Percentiles rank a stretch among this genome's conserved stretches.
Evolutionary conservation across 176 grass and related monocot species (phyloP).

Genomic region (Juncus effusus): DNA sequence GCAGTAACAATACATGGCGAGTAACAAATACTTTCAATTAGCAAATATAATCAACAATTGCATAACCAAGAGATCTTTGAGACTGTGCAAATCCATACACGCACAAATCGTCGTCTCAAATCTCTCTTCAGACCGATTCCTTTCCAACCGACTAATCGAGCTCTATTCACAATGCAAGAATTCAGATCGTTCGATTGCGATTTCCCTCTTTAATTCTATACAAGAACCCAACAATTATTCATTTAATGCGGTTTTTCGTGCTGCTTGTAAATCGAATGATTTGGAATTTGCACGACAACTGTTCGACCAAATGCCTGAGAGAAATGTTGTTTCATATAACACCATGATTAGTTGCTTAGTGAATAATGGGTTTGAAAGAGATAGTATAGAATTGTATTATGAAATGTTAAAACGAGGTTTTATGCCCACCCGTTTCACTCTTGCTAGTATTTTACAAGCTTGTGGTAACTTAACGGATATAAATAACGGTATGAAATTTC

Average conservation of each 20-base stretch:
- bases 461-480: slow-evolving; percentile 44
- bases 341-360: slow-evolving; percentile 57
- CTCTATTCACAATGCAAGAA: slow-evolving; percentile 65
- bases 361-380: slow-evolving; percentile 30
- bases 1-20: slow-evolving; percentile 4
- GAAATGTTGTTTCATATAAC: slow-evolving; percentile 68
- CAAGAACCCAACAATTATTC: slow-evolving; percentile 62
- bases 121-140: slow-evolving; percentile 67
- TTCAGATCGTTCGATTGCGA: slow-evolving; percentile 39
- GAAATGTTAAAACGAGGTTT: slow-evolving; percentile 52
- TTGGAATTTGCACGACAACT: slow-evolving; percentile 43
- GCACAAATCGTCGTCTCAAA: slow-evolving; percentile 53
- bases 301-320: slow-evolving; percentile 68
- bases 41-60: slow-evolving; percentile 30
- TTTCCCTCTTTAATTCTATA: slow-evolving; percentile 40
- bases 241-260: slow-evolving; percentile 58
- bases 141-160: slow-evolving; percentile 85
- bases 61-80: slow-evolving; percentile 25
- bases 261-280: slow-evolving; percentile 42
- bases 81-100: slow-evolving; percentile 41
- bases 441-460: slow-evolving; percentile 72
- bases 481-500: slow-evolving; percentile 53
- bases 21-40: slow-evolving; percentile 15
- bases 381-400: slow-evolving; percentile 49
- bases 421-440: slow-evolving; percentile 60